phyloP scores from a whole-genome alignment of 164 flowering plant species.

The Berberis thunbergii region DNA sequence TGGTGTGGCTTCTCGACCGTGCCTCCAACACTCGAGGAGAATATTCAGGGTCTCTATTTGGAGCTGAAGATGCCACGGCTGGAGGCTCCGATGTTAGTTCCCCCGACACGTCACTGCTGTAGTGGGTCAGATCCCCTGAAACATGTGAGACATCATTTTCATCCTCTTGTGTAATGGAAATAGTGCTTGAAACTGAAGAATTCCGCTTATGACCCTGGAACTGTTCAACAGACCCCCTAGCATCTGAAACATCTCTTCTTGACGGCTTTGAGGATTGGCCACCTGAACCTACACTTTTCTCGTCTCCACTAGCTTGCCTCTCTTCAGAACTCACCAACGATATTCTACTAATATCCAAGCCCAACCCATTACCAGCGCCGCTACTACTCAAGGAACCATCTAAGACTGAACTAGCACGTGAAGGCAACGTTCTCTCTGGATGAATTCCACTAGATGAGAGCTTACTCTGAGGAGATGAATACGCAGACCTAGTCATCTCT shows the following conservation, averaged over 20 bases:
- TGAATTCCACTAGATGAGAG: conserved; percentile 31
- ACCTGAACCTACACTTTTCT: conserved; percentile 17
- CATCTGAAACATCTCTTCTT: conserved; percentile 26
- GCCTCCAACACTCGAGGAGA: conserved; percentile 32
- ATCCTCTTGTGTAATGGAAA: conserved; percentile 29
- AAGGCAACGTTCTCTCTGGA: conserved; percentile 30
- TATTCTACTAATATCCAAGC: conserved; percentile 34
- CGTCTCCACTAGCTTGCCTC: conserved; percentile 21
- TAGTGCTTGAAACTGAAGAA: conserved; percentile 36
- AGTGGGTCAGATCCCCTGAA: conserved; percentile 29
- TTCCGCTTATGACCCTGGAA: conserved; percentile 37
- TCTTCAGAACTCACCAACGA: conserved; percentile 36
- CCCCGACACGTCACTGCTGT: conserved; percentile 61
- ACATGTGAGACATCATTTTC: conserved; percentile 28
- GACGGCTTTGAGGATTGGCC: conserved; percentile 28
- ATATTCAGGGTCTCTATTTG: conserved; percentile 44
- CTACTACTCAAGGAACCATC: conserved; percentile 32
- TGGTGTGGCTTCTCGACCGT: conserved; percentile 49
- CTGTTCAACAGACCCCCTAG: conserved; percentile 23
- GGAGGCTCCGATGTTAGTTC: conserved; percentile 45
- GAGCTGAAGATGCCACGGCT: conserved; percentile 19
- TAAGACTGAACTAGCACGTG: conserved; percentile 46
- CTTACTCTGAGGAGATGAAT: conserved; percentile 27
- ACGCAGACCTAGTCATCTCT: conserved; percentile 29
- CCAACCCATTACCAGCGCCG: conserved; percentile 38